Evolutionary conservation across 2,329 filamentous ascomycete genomes (phyloP).

Genomic region (Aspergillus sp.): DNA sequence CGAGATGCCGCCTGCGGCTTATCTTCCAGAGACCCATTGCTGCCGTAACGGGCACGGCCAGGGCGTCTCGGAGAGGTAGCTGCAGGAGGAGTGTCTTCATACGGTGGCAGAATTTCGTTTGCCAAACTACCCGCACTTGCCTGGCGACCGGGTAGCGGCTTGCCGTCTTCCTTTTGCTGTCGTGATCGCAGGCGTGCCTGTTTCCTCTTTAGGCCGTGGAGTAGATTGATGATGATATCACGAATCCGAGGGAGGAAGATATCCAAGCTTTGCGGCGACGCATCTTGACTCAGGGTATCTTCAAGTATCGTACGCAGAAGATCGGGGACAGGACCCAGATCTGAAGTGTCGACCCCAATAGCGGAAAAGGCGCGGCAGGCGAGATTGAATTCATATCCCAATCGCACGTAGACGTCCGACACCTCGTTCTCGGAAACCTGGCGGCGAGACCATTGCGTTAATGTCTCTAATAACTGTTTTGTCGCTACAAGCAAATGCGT

Average conservation of each 20-base stretch:
- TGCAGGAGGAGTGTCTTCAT: constrained; percentile 38
- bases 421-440: constrained; percentile 91
- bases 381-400: constrained; percentile 99
- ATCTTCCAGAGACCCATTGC: constrained; percentile 40
- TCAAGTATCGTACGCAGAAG: constrained; percentile 86
- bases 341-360: constrained; percentile 92
- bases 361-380: constrained; percentile 94
- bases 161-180: constrained; percentile 51
- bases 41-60: constrained; percentile 36
- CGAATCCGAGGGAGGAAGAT: constrained; percentile 90
- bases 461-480: constrained; percentile 93
- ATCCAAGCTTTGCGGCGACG: constrained; percentile 88
- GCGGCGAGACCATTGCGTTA: constrained; percentile 95
- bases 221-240: constrained; percentile 96
- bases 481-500: constrained; percentile 96
- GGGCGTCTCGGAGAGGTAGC: constrained; percentile 35
- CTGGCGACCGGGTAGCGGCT: constrained; percentile 39
- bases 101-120: constrained; percentile 47
- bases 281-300: constrained; percentile 93
- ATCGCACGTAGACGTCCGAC: constrained; percentile 94
- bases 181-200: constrained; percentile 77
- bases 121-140: constrained; percentile 49
- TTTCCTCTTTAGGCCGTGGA: constrained; percentile 95
- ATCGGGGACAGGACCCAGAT: constrained; percentile 94
- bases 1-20: constrained; percentile 26